phyloP scores from a whole-genome alignment of 31 red algal genomes.

The Porphyra umbilicalis region DNA sequence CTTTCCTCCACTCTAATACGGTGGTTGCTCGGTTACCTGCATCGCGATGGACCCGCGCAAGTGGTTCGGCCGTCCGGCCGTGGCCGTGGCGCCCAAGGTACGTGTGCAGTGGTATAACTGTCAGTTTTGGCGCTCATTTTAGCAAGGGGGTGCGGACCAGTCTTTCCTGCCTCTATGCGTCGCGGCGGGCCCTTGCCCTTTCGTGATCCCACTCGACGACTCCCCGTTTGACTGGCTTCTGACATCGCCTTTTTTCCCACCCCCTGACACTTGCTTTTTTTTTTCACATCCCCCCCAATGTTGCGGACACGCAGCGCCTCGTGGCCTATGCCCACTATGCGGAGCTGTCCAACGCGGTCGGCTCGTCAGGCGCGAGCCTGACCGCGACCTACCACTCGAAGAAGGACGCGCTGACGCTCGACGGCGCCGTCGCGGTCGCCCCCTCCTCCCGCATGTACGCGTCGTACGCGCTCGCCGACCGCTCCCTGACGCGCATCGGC shows the following conservation, averaged over 20 bases:
- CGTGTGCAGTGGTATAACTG: too few species aligned
- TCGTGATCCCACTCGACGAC: too few species aligned
- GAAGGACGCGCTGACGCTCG: slow-evolving; percentile 49
- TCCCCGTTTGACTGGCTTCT: too few species aligned
- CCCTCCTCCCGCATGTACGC: slow-evolving; percentile 23
- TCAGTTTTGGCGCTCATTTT: too few species aligned
- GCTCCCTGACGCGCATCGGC: slow-evolving; percentile 32
- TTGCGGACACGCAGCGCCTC: neutral
- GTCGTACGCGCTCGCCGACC: slow-evolving; percentile 54
- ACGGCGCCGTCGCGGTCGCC: slow-evolving; percentile 34
- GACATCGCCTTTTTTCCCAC: neutral
- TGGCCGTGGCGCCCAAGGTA: neutral
- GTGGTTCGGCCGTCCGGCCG: neutral
- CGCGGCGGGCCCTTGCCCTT: too few species aligned
- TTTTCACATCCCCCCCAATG: neutral
- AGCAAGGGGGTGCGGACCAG: too few species aligned
- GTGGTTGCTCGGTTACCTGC: too few species aligned
- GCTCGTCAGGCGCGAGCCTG: slow-evolving; percentile 24
- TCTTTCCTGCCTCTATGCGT: too few species aligned
- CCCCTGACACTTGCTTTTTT: neutral
- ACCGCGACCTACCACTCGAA: slow-evolving; percentile 52
- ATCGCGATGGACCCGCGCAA: neutral
- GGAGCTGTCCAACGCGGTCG: slow-evolving; percentile 20
- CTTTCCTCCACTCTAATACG: too few species aligned
- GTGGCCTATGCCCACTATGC: neutral